Evolutionary conservation across 176 grass and related monocot genomes (phyloP).

Genomic region (Olyra latifolia): DNA sequence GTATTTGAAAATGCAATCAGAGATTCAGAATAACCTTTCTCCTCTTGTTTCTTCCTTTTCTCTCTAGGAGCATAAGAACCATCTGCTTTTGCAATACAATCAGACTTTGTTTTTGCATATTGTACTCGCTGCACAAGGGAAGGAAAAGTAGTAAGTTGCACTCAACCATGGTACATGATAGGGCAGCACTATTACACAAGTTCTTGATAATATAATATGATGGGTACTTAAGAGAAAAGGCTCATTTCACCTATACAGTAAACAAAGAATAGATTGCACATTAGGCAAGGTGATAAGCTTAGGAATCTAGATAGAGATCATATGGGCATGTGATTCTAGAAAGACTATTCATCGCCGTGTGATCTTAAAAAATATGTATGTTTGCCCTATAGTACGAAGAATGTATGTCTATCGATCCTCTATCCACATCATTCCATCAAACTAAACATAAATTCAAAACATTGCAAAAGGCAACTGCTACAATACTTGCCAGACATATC

Average conservation of each 20-base stretch:
- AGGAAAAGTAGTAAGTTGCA: conserved; percentile 25
- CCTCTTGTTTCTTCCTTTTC: conserved; percentile 96
- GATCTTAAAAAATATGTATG: neutral
- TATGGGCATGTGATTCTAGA: neutral
- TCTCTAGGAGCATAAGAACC: conserved; percentile 84
- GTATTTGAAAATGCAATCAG: conserved; percentile 4
- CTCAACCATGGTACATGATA: neutral
- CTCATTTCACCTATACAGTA: neutral
- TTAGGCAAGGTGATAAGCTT: neutral
- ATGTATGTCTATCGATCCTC: neutral
- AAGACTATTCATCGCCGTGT: neutral
- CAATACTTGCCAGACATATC: neutral
- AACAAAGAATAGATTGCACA: conserved; percentile 5
- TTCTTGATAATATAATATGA: neutral
- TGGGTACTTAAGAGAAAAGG: neutral
- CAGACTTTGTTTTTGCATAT: conserved; percentile 92
- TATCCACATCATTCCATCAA: conserved; percentile 5
- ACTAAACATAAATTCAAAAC: conserved; percentile 1
- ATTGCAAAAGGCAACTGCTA: neutral
- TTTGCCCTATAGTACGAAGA: conserved; percentile 5
- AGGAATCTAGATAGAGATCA: conserved; percentile 3
- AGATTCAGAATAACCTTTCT: conserved; percentile 66
- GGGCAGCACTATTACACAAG: neutral
- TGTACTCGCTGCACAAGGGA: conserved; percentile 62
- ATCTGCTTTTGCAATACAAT: conserved; percentile 89